Conservation (phyloP, 2,329 filamentous ascomycete genomes). For the Paracoccidioides brasiliensis region DNA sequence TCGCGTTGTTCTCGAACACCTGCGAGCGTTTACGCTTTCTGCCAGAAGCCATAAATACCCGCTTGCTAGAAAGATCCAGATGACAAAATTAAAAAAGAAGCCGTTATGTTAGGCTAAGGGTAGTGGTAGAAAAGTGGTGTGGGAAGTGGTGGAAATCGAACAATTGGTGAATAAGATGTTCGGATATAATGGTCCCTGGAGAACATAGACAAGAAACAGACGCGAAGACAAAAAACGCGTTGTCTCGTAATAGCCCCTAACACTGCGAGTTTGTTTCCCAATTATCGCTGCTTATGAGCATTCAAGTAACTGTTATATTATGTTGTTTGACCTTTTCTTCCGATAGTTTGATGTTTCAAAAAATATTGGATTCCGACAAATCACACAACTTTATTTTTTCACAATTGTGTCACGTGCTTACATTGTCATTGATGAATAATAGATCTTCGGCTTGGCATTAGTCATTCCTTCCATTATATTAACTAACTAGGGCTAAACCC, state of each 20-base stretch:
- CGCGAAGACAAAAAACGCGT: not conserved
- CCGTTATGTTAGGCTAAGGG: not conserved
- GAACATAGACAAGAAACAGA: not conserved
- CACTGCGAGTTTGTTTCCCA: not conserved
- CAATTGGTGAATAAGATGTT: too few species aligned
- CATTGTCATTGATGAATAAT: too few species aligned
- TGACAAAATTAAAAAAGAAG: not conserved
- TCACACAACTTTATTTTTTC: too few species aligned
- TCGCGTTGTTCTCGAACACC: slow-evolving; percentile 11
- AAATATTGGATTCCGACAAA: too few species aligned
- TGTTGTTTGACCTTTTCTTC: not conserved
- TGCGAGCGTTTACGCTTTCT: slow-evolving; percentile 25
- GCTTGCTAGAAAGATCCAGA: not conserved
- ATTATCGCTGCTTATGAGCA: not conserved
- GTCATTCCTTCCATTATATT: too few species aligned
- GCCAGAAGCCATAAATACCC: slow-evolving; percentile 12
- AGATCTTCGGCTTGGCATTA: too few species aligned
- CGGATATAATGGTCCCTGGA: not conserved
- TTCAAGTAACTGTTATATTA: too few species aligned
- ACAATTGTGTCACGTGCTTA: too few species aligned
- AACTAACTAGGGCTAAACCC: too few species aligned
- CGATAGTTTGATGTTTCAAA: not conserved
- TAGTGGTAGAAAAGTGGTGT: too few species aligned
- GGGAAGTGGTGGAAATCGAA: too few species aligned
- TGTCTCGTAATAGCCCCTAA: not conserved